Evolutionary conservation across 192 early-diverging fungal species (phyloP).

Genomic region (Chytriomyces sp.): DNA sequence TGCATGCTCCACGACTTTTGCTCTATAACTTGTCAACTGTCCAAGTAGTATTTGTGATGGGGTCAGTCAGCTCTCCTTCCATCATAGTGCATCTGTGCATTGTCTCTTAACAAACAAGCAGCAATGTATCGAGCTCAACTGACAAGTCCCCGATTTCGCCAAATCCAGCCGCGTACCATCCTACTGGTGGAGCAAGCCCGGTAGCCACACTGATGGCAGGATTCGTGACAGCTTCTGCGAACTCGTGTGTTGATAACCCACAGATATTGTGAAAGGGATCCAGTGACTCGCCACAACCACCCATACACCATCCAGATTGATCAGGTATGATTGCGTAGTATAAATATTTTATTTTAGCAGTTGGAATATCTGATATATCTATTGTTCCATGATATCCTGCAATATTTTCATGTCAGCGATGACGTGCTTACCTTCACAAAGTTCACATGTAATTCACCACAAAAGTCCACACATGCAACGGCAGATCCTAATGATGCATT

Average conservation of each 20-base stretch:
- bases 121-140: too few species aligned
- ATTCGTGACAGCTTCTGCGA: not conserved
- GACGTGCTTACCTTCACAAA: not conserved
- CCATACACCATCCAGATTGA: conserved; percentile 16
- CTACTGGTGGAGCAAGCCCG: not conserved
- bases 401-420: not conserved
- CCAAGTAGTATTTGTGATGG: too few species aligned
- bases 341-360: not conserved
- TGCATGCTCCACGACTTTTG: too few species aligned
- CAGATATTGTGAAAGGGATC: conserved; percentile 9
- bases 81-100: too few species aligned
- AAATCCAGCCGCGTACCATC: not conserved
- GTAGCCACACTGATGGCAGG: not conserved
- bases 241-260: not conserved
- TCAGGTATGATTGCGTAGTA: conserved; percentile 4
- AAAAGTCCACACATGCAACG: not conserved
- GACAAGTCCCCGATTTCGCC: not conserved
- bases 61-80: too few species aligned
- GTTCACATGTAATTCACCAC: not conserved
- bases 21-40: too few species aligned
- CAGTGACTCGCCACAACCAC: conserved; percentile 1
- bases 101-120: too few species aligned
- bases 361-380: not conserved
- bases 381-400: not conserved
- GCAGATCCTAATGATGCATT: not conserved